A percentile compares a stretch with the other conserved stretches of the same genome.
Evolutionary conservation across 345 rosid genomes (phyloP).

Genomic region (Xanthoceras sorbifolium): DNA sequence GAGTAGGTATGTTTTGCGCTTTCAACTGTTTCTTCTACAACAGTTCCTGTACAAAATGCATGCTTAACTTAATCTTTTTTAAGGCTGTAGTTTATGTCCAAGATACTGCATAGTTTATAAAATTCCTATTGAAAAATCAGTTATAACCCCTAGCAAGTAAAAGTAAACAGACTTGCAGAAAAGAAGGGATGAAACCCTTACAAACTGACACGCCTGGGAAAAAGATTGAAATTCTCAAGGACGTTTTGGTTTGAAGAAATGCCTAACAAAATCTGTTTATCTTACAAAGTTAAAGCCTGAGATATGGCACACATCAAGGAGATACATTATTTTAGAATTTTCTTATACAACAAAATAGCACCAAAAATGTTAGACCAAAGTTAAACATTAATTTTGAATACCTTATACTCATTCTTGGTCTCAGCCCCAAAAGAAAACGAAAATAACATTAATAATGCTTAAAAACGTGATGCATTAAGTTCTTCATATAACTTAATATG

Average conservation of each 20-base stretch:
- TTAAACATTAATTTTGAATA: constrained; percentile 2
- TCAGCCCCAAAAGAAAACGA: not conserved
- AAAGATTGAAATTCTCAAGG: not conserved
- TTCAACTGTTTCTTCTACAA: too few relatives aligned
- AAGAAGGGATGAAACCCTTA: not conserved
- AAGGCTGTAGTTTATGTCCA: not conserved
- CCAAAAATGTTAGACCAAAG: not conserved
- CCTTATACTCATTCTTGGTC: not conserved
- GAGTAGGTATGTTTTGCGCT: not conserved
- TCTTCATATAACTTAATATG: constrained; percentile 1
- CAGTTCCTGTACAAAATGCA: too few relatives aligned
- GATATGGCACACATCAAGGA: not conserved
- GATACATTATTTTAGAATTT: not conserved
- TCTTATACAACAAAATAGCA: not conserved
- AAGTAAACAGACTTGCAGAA: not conserved
- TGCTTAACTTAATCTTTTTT: not conserved
- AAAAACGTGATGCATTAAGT: not conserved
- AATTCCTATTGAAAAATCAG: not conserved
- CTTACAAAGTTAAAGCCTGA: not conserved
- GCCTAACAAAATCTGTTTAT: not conserved
- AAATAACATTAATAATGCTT: not conserved
- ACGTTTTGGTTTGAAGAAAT: not conserved
- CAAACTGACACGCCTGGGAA: too few relatives aligned
- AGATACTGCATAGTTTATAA: not conserved
- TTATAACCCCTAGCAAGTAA: not conserved